phyloP scores from a whole-genome alignment of 768 basidiomycete genomes.

The Tubosaeta sp. region DNA sequence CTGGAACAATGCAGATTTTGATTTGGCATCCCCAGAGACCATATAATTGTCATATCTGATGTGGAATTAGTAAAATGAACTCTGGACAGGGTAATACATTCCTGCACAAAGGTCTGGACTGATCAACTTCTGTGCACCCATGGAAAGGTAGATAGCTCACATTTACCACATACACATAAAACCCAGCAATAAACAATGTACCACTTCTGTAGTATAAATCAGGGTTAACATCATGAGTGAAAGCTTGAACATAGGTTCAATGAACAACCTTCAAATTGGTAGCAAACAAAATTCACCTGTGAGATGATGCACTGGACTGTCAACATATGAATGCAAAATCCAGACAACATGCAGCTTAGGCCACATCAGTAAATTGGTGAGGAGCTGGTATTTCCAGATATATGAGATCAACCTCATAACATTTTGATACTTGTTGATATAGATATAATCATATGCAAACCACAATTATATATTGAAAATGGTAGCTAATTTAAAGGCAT shows the following conservation, averaged over 20 bases:
- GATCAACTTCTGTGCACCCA: neutral
- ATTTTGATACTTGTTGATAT: too few relatives aligned
- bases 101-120: slow-evolving; percentile 14
- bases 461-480: too few relatives aligned
- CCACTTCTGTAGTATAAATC: slow-evolving; percentile 8
- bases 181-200: slow-evolving; percentile 7
- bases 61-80: neutral
- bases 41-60: slow-evolving; percentile 23
- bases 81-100: neutral
- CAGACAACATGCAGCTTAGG: slow-evolving; percentile 11
- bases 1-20: slow-evolving; percentile 13
- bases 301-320: slow-evolving; percentile 1
- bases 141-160: slow-evolving; percentile 5
- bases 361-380: neutral
- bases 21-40: slow-evolving; percentile 11
- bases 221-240: slow-evolving; percentile 1
- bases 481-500: too few relatives aligned
- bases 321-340: slow-evolving; percentile 9
- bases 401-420: too few relatives aligned
- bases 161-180: slow-evolving; percentile 18
- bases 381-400: too few relatives aligned
- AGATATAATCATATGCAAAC: too few relatives aligned
- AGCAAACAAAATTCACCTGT: slow-evolving; percentile 1
- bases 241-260: slow-evolving; percentile 14
- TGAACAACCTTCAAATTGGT: slow-evolving; percentile 1